Evolutionary conservation across 2,329 filamentous ascomycete genomes (phyloP).

Genomic region (Apiospora hydei): DNA sequence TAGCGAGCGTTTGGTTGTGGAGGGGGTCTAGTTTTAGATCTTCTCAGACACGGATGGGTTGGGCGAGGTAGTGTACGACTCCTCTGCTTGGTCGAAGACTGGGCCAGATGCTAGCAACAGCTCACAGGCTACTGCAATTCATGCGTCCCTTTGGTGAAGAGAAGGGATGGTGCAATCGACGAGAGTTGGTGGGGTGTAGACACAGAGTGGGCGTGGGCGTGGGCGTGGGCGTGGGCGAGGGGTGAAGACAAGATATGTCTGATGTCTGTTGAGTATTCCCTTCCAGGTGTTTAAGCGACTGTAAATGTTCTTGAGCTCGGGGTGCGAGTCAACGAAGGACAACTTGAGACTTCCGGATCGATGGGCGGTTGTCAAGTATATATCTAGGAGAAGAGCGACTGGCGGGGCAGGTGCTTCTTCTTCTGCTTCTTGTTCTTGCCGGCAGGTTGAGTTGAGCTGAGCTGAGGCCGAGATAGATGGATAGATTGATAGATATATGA

Average conservation of each 20-base stretch:
- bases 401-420: slow-evolving; percentile 23
- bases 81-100: slow-evolving; percentile 5
- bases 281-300: slow-evolving; percentile 45
- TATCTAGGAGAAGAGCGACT: slow-evolving; percentile 35
- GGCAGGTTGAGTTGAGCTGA: slow-evolving; percentile 16
- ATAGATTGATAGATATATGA: slow-evolving; percentile 28
- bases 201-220: slow-evolving; percentile 15
- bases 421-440: slow-evolving; percentile 1
- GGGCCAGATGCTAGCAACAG: slow-evolving; percentile 3
- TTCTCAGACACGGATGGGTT: slow-evolving; percentile 33
- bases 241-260: slow-evolving; percentile 27
- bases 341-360: slow-evolving; percentile 31
- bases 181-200: slow-evolving; percentile 13
- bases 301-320: slow-evolving; percentile 42
- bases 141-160: slow-evolving; percentile 8
- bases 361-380: slow-evolving; percentile 31
- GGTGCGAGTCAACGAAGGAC: slow-evolving; percentile 37
- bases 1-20: slow-evolving; percentile 41
- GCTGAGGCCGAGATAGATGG: slow-evolving; percentile 13
- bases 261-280: slow-evolving; percentile 36
- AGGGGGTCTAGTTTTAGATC: slow-evolving; percentile 34
- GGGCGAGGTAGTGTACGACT: slow-evolving; percentile 28
- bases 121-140: neutral
- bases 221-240: slow-evolving; percentile 24
- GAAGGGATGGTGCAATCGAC: slow-evolving; percentile 13